A percentile compares a stretch with the other conserved stretches of the same genome.
These are phyloP conservation scores for Orobanche coerulescens DNA, from an alignment of 257 asterid species.

Conservation along the genomic window DNA sequence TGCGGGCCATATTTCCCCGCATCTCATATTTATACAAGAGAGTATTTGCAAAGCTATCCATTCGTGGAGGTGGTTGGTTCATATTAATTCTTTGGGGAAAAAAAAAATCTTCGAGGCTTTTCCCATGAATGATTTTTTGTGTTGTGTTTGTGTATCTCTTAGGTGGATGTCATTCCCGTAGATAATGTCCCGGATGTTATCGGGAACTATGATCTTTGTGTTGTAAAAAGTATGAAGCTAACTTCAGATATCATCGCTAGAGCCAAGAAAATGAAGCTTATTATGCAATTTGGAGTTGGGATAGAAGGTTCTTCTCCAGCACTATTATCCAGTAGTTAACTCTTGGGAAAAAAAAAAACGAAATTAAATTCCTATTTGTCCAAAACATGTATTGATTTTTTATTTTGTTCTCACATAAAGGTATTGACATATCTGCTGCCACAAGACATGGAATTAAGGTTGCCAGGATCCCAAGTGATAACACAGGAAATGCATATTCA, in stretches of 20 bases:
- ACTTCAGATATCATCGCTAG: no score
- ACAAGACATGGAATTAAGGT: conserved; percentile 78
- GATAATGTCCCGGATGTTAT: conserved; percentile 56
- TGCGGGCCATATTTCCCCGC: conserved; percentile 74
- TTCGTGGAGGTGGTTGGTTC: conserved; percentile 55
- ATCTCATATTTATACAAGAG: conserved; percentile 68
- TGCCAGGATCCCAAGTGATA: conserved; percentile 76
- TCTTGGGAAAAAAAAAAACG: no score
- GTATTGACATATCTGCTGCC: conserved; percentile 80
- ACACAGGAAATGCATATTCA: conserved; percentile 87
- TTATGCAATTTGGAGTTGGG: conserved; percentile 96
- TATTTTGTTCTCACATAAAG: conserved; percentile 24
- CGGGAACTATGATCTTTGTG: conserved; percentile 67
- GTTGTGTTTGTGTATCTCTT: conserved; percentile 13
- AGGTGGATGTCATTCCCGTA: conserved; percentile 73
- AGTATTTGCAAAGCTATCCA: conserved; percentile 55
- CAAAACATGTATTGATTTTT: neutral
- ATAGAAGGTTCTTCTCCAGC: conserved; percentile 54
- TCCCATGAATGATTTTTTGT: neutral
- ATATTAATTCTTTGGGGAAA: neutral
- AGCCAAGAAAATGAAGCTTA: conserved; percentile 74
- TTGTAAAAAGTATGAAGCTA: conserved; percentile 54
- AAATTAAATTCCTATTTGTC: neutral
- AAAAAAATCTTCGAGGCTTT: neutral
- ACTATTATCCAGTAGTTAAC: neutral